A percentile compares a stretch with the other conserved stretches of the same genome.
phyloP scores from a whole-genome alignment of 106 monocot species.

The Vanilla planifolia region DNA sequence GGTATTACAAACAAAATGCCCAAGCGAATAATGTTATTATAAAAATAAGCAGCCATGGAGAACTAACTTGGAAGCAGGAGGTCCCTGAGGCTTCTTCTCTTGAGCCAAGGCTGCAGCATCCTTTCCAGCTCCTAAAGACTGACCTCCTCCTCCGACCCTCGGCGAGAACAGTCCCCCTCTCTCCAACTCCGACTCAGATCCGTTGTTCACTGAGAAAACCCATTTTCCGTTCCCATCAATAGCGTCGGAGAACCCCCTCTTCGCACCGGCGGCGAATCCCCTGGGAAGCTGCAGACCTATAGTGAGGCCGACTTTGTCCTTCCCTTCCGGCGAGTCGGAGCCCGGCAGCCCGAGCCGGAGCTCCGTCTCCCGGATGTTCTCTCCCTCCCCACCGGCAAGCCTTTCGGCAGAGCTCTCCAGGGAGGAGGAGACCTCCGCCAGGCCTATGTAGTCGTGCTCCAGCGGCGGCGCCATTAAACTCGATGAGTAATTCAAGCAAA shows the following conservation, averaged over 20 bases:
- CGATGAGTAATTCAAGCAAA: not conserved
- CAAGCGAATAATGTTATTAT: too few relatives aligned
- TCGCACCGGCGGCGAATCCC: conserved; percentile 15
- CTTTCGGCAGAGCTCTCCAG: not conserved
- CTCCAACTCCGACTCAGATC: conserved; percentile 13
- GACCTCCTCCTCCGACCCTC: conserved; percentile 4
- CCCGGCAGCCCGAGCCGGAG: conserved; percentile 35
- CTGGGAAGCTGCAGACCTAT: conserved; percentile 7
- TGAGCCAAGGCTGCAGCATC: conserved; percentile 14
- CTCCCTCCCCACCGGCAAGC: not conserved
- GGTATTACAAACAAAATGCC: too few relatives aligned
- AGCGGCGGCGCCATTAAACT: conserved; percentile 22
- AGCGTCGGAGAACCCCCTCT: conserved; percentile 23
- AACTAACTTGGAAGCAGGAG: conserved; percentile 57
- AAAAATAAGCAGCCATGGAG: too few relatives aligned
- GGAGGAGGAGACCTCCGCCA: conserved; percentile 8
- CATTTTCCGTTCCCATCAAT: conserved; percentile 15
- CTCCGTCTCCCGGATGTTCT: conserved; percentile 21
- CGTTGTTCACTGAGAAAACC: not conserved
- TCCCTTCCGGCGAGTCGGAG: conserved; percentile 16
- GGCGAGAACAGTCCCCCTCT: conserved; percentile 32
- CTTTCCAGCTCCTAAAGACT: not conserved
- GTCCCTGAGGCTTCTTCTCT: not conserved
- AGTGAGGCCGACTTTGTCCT: not conserved
- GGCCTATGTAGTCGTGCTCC: conserved; percentile 44